Base-by-base conservation (phyloP, 805 yeast genomes). In the Cyberlindnera euphorbiiphila region DNA sequence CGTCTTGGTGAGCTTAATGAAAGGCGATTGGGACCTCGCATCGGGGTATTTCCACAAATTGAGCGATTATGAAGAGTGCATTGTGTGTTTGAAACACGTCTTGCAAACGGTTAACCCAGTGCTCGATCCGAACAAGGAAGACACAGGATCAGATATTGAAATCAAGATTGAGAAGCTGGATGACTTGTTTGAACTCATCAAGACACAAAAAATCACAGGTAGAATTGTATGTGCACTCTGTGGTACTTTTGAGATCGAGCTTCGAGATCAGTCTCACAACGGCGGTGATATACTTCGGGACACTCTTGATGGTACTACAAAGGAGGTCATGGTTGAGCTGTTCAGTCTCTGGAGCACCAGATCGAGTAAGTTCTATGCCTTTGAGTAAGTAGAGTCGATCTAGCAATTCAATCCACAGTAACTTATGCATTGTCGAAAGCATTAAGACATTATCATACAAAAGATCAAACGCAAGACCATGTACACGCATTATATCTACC, bases 191-290 rank as follows among this genome's bases (percentile, higher is more conserved):
- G 47, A 45, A 1, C 37, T 59, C 26, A 51, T 56, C 4, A 47
- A 55, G 27, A 43, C 52, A 3, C 53, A 53, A 13, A 42, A 43
- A 9, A 54, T 65, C 7, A 64, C 68, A 4, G 65, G 63, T 6
- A 51, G 66, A 28, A 60, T 60, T 9, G 39, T 62, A 6, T 60
- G 66, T 43, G 54, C 59, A 12, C 36, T 63, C 26, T 65, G 68
- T 47, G 64, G 55, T 1, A 37, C 39, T n/a, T 53, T 56, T 28
- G 69, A 65, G 33, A 43, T 46, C 23, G 38, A 30, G 14, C 29
- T 43, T 28, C 43, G 56, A 34, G 41, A 34, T 14, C 32, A 30
- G 16, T 20, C 15, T 11, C 15, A 12, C 4, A 19, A 29, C 9
- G 51, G 40, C 25, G 20, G 34, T 2, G 56, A 51, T 39, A 31